phyloP scores from a whole-genome alignment of 129 eudicot genomes.

The Escallonia rubra region DNA sequence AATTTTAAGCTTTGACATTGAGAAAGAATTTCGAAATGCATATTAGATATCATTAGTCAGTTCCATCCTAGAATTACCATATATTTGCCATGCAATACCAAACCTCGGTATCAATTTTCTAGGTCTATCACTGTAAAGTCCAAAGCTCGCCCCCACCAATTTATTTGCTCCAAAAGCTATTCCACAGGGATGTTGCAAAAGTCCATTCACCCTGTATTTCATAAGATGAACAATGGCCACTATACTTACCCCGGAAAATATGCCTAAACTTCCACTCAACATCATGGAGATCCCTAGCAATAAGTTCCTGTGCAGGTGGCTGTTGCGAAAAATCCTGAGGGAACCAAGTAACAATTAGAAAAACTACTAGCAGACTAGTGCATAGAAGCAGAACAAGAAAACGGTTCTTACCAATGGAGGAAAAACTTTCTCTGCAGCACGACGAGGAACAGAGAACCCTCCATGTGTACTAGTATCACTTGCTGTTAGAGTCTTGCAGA shows the following conservation, averaged over 20 bases:
- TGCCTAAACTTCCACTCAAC: conserved; percentile 99
- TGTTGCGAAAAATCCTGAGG: conserved; percentile 92
- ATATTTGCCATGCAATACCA: no score
- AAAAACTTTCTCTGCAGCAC: conserved; percentile 98
- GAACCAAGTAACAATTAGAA: conserved; percentile 11
- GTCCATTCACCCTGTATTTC: no score
- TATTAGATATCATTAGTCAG: no score
- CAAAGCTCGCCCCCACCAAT: no score
- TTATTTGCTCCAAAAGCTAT: no score
- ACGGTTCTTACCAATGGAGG: conserved; percentile 70
- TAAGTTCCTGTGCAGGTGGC: conserved; percentile 95
- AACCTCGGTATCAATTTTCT: no score
- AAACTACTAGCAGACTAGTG: background rate
- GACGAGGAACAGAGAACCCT: conserved; percentile 99
- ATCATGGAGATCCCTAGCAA: conserved; percentile 97
- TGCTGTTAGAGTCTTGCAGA: conserved; percentile 96
- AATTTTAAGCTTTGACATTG: no score
- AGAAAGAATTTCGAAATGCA: no score
- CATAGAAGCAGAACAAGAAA: conserved; percentile 5
- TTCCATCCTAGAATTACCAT: no score
- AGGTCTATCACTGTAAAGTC: no score
- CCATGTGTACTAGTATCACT: conserved; percentile 99
- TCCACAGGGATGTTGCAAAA: no score
- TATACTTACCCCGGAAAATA: conserved; percentile 75
- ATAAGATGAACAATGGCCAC: background rate